Base-by-base conservation (phyloP, 2,329 filamentous ascomycete species). In the Aspergillus sp. region DNA sequence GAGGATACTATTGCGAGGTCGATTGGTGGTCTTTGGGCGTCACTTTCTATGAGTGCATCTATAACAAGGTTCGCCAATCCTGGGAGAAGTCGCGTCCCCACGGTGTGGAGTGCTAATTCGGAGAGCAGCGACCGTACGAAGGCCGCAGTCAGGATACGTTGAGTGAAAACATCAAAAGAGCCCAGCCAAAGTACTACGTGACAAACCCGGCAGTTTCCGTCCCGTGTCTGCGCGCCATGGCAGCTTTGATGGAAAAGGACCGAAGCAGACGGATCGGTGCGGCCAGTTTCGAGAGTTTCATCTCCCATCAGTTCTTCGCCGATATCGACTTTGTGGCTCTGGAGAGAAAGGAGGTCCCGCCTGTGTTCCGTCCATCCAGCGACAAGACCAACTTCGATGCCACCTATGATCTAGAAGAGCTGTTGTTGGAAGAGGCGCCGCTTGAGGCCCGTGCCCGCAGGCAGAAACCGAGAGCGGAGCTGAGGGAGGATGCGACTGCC, bases 321-420 rank as follows among this genome's bases (percentile, higher is more conserved):
- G 76, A 82, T 2, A 84, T 97, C 60, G 88, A 97, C 67, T 99
- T 99, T 61, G 85, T 84, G 13, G 86, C 87, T 0, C 75, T 99
- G 32, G 90, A 96, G 69, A 80, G 85, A 58, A 97, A 97, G 70
- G 86, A 91, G 66, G 86, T 97, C 42, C 87, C 92, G 62, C 94
- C 94, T 0, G 85, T 97, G 3, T 99, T 99, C 69, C 83, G 88
- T 17, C 94, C 94, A 0, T 96, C 93, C 0, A 92, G 91, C 51
- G 94, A 97, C 45, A 99, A 99, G 81, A 97, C 94, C 3, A 99
- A 99, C 70, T 99, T 99, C 61, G 94, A 99, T 72, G 94, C 94
- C 4, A 99, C 94, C 0, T 97, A 99, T 68, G 94, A 99, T 71
- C 76, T 99, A 47, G 94, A 99, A 69, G 94, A 99, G 71, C 73